These are phyloP conservation scores for Clitocybe nebularis DNA, from an alignment of 1,284 basidiomycete genomes.

Conservation along the genomic window DNA sequence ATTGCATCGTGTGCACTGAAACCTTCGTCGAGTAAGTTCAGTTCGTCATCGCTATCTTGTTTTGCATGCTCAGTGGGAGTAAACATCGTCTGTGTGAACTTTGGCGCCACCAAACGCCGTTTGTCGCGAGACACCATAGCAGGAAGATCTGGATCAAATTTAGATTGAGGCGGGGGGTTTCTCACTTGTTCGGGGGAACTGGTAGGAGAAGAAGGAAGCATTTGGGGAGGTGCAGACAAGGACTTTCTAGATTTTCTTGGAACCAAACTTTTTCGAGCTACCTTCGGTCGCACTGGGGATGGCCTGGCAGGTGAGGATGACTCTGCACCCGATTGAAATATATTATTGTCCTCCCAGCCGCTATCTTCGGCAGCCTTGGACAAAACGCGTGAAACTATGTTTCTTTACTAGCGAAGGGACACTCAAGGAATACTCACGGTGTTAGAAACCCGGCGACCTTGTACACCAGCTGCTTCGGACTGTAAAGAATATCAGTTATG, in stretches of 20 bases:
- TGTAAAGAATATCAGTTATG: constrained; percentile 19
- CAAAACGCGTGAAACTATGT: constrained; percentile 1
- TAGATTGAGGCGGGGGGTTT: constrained; percentile 39
- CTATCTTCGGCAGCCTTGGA: constrained; percentile 51
- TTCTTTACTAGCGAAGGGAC: constrained; percentile 1
- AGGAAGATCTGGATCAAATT: constrained; percentile 58
- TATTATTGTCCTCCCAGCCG: constrained; percentile 83
- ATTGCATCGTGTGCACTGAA: constrained; percentile 8
- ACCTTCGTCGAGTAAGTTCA: constrained; percentile 16
- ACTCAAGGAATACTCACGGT: constrained; percentile 32
- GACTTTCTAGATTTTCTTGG: constrained; percentile 61
- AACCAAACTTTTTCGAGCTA: constrained; percentile 40
- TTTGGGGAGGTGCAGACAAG: constrained; percentile 67
- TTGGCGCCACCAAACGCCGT: constrained; percentile 14
- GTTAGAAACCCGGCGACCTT: constrained; percentile 51
- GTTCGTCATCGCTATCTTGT: constrained; percentile 18
- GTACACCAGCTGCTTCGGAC: constrained; percentile 44
- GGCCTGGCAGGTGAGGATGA: constrained; percentile 69
- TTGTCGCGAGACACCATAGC: constrained; percentile 23
- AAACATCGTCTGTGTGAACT: constrained; percentile 1
- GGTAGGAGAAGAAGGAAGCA: constrained; percentile 34
- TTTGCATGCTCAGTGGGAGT: constrained; percentile 6
- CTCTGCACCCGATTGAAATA: constrained; percentile 79
- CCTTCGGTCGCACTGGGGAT: constrained; percentile 49
- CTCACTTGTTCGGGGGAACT: constrained; percentile 15